phyloP scores from a whole-genome alignment of 768 basidiomycete genomes.

The Termitomyces sp. region DNA sequence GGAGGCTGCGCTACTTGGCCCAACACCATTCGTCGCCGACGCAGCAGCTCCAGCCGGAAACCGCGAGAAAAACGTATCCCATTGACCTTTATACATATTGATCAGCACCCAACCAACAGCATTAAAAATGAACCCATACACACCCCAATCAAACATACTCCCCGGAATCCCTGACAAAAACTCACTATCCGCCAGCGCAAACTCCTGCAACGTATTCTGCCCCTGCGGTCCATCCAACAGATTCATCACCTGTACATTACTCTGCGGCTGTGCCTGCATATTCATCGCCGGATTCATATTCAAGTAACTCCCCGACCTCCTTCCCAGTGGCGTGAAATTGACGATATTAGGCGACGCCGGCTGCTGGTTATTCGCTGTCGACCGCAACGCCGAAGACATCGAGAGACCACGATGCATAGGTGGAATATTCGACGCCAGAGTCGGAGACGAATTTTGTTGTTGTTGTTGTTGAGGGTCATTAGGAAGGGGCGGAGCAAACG shows the following conservation, averaged over 20 bases:
- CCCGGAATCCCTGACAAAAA: constrained; percentile 79
- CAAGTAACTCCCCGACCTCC: constrained; percentile 32
- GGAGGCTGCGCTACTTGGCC: constrained; percentile 10
- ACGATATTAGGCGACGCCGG: constrained; percentile 46
- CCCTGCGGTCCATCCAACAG: constrained; percentile 60
- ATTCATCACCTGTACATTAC: constrained; percentile 77
- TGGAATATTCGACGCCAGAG: constrained; percentile 11
- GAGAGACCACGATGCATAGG: constrained; percentile 14
- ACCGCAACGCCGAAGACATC: constrained; percentile 25
- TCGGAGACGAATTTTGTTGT: neutral
- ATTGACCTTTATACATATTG: constrained; percentile 51
- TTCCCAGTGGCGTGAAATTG: constrained; percentile 50
- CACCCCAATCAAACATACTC: constrained; percentile 87
- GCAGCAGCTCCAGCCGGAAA: constrained; percentile 28
- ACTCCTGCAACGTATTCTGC: constrained; percentile 54
- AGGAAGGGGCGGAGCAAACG: constrained; percentile 32
- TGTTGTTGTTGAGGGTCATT: constrained; percentile 8
- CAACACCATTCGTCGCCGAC: constrained; percentile 18
- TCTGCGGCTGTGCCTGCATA: constrained; percentile 30
- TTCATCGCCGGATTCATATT: constrained; percentile 83
- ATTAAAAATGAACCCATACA: constrained; percentile 13
- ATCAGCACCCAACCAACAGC: neutral
- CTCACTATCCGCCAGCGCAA: constrained; percentile 62
- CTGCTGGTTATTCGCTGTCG: constrained; percentile 19
- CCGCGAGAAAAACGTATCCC: constrained; percentile 78